These are phyloP conservation scores for Leucoagaricus sp. DNA, from an alignment of 1,284 basidiomycete species.

Conservation along the genomic window DNA sequence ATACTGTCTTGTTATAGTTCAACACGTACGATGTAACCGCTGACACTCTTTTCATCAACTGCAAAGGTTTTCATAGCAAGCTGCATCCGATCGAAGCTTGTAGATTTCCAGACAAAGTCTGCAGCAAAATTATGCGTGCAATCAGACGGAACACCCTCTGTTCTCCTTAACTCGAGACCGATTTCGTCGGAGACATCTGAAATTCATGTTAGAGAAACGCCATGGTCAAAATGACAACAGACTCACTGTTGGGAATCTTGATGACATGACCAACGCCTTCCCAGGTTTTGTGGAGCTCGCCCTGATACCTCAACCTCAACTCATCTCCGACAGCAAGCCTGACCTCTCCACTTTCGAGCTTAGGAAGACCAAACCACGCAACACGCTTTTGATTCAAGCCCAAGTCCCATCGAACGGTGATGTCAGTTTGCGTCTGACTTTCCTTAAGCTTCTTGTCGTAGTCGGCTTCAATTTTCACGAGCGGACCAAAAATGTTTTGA, in stretches of 20 bases:
- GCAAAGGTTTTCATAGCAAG: constrained; percentile 99
- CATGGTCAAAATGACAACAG: constrained; percentile 3
- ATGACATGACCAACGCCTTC: constrained; percentile 98
- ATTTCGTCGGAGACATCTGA: constrained; percentile 97
- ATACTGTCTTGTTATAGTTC: constrained; percentile 6
- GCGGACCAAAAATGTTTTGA: constrained; percentile 97
- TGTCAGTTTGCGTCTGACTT: constrained; percentile 96
- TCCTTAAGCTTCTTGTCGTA: constrained; percentile 99
- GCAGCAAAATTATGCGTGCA: constrained; percentile 94
- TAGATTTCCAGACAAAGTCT: constrained; percentile 99
- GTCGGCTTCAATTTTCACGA: constrained; percentile 99
- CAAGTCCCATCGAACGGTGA: constrained; percentile 95
- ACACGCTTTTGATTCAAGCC: constrained; percentile 98
- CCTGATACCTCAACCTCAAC: constrained; percentile 86
- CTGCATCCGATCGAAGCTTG: constrained; percentile 99
- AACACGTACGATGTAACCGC: constrained; percentile 88
- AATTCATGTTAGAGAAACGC: constrained; percentile 7
- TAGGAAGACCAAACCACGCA: constrained; percentile 95
- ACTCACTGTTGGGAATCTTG: constrained; percentile 98
- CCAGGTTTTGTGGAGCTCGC: constrained; percentile 90
- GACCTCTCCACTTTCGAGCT: constrained; percentile 97
- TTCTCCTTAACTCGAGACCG: constrained; percentile 87
- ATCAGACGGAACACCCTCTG: constrained; percentile 94
- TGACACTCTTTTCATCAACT: constrained; percentile 98
- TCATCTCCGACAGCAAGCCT: constrained; percentile 97